A percentile compares a stretch with the other conserved stretches of the same genome.
These are phyloP conservation scores for Emergomyces orientalis DNA, from an alignment of 2,329 filamentous ascomycete genomes.

Conservation along the genomic window DNA sequence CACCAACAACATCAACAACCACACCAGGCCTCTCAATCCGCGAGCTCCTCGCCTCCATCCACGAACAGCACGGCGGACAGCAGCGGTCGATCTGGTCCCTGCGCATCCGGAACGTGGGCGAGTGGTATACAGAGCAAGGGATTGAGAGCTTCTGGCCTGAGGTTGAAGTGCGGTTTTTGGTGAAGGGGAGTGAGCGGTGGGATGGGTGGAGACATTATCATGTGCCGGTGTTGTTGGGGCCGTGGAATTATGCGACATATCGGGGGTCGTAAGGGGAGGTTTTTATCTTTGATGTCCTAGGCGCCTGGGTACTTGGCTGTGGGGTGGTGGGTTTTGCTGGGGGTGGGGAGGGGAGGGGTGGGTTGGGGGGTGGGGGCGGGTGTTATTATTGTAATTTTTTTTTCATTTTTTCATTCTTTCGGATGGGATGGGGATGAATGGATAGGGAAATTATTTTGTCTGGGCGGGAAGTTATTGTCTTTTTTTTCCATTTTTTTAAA, in stretches of 20 bases:
- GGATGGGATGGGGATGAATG: not conserved
- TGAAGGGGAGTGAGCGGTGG: conserved; percentile 35
- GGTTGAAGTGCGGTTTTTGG: conserved; percentile 43
- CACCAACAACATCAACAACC: not conserved
- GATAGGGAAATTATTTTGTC: not conserved
- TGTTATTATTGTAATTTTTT: no score
- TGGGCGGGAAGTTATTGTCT: not conserved
- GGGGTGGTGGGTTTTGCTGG: no score
- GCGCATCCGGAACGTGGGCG: conserved; percentile 36
- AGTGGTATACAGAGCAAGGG: conserved; percentile 40
- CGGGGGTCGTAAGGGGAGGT: conserved; percentile 34
- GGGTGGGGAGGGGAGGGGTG: no score
- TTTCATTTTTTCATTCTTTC: no score
- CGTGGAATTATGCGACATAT: conserved; percentile 45
- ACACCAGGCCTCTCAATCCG: not conserved
- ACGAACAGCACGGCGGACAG: conserved; percentile 1
- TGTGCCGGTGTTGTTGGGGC: conserved; percentile 42
- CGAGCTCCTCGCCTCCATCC: not conserved
- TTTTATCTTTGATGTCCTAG: not conserved
- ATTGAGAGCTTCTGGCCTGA: conserved; percentile 44
- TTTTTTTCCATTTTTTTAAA: not conserved
- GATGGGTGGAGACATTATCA: conserved; percentile 43
- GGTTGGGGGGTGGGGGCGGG: not conserved
- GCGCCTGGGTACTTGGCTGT: no score
- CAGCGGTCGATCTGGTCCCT: conserved; percentile 38